These are phyloP conservation scores for Vitis vinifera DNA, from an alignment of 164 flowering plant species.

Conservation along the genomic window ASM3070453v1 NC_081821.1:7568501-7569000, in stretches of 20 bases:
- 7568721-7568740: conserved; percentile 36
- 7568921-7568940: conserved; percentile 31
- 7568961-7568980: conserved; percentile 32
- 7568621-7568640: conserved; percentile 13
- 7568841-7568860: conserved; percentile 57
- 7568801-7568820: conserved; percentile 53
- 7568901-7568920: conserved; percentile 42
- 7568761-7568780: conserved; percentile 76
- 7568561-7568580: conserved; percentile 1
- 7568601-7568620: conserved; percentile 18
- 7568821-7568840: conserved; percentile 62
- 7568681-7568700: conserved; percentile 12
- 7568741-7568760: conserved; percentile 31
- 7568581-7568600: conserved; percentile 6
- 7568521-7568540: conserved; percentile 22
- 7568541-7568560: conserved; percentile 5
- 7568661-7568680: conserved; percentile 20
- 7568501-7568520: conserved; percentile 21
- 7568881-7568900: conserved; percentile 36
- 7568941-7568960: conserved; percentile 30
- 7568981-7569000: conserved; percentile 33
- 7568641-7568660: conserved; percentile 2
- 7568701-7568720: conserved; percentile 26
- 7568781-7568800: conserved; percentile 68
- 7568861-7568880: conserved; percentile 51